A percentile compares a stretch with the other conserved stretches of the same genome.
phyloP scores from a whole-genome alignment of 2,329 filamentous ascomycete species.

The Aureobasidium sp. region DNA sequence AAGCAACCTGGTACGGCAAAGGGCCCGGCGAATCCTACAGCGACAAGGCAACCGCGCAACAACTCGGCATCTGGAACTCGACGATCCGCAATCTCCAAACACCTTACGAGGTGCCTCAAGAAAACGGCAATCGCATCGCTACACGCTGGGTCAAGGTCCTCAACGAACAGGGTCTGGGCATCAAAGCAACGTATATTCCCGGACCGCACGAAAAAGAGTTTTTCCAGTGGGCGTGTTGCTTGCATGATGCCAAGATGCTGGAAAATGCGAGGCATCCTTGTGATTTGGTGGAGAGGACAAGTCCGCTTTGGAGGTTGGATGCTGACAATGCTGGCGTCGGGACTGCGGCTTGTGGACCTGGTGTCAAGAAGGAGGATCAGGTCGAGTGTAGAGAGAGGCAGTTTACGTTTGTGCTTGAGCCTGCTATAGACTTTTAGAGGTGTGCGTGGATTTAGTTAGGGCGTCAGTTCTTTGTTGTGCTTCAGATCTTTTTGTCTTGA shows the following conservation, averaged over 20 bases:
- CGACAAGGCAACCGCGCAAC: conserved; percentile 57
- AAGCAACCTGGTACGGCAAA: conserved; percentile 54
- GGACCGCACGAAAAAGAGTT: neutral
- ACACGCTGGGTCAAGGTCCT: conserved; percentile 48
- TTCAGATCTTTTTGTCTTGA: neutral
- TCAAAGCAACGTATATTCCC: conserved; percentile 25
- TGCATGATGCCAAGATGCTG: conserved; percentile 10
- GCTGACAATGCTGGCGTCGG: conserved; percentile 13
- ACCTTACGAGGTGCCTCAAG: conserved; percentile 61
- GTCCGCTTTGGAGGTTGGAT: conserved; percentile 10
- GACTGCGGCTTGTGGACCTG: conserved; percentile 8
- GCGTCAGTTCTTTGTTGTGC: neutral
- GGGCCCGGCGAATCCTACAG: conserved; percentile 60
- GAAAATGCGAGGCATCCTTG: conserved; percentile 4
- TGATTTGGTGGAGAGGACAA: neutral
- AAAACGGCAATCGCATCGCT: conserved; percentile 58
- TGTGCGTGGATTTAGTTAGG: neutral
- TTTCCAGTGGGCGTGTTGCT: conserved; percentile 10
- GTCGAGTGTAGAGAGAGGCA: conserved; percentile 11
- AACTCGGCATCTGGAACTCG: conserved; percentile 43
- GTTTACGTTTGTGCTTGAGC: conserved; percentile 12
- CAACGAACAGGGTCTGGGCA: conserved; percentile 25
- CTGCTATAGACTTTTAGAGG: conserved; percentile 14
- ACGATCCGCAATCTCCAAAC: conserved; percentile 47
- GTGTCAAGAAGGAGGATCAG: conserved; percentile 5